Evolutionary conservation across 2,329 filamentous ascomycete species (phyloP), one percentile per base, ranked within the genome.

Genomic region (Tolypocladium paradoxum): DNA sequence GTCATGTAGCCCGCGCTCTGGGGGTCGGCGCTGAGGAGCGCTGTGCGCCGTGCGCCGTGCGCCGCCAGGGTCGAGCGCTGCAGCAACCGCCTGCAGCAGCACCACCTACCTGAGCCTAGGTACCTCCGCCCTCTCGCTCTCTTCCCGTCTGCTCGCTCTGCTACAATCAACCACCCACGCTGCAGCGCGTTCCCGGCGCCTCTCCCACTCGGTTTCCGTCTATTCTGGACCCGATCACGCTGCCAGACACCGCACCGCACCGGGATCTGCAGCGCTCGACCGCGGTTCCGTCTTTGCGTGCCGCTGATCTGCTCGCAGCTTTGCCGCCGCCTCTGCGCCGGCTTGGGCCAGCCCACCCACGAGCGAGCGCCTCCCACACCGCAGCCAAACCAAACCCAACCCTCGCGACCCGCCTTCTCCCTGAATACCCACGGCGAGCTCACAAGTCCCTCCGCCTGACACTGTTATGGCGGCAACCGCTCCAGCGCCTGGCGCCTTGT

Each of bases 381-480:
- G 43, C 18, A 20, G 20, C 43, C 11, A 29, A 47, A n/a, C 43
- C 43, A 11, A 20, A 6, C 36, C 36, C 36, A 38, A 31, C 37
- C 40, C 50, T 47, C 54, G 51, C 52, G 36, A 49, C 54, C 57
- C 14, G 47, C 33, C 12, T 4, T 18, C 27, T 29, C 24, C 7
- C 40, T 9, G 14, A n/a, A 29, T 11, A 29, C 40, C n/a, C 18
- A n/a, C 43, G 43, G 14, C 40, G 14, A 45, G 22, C 24, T 18
- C 22, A 9, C 22, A 24, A 16, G 50, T 57, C 54, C 51, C 57
- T 53, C 54, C 54, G 56, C 51, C 53, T 52, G 52, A 51, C 55
- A 56, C 33, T 56, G 57, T 54, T 57, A 83, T 83, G 78, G 76
- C 78, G 62, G 75, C 77, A 60, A 74, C 75, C 64, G 74, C 74